A percentile compares a stretch with the other conserved stretches of the same genome.
These are phyloP conservation scores for Incumbomyces delicatus DNA, from an alignment of 2,329 filamentous ascomycete genomes.

Conservation along the genomic window DNA sequence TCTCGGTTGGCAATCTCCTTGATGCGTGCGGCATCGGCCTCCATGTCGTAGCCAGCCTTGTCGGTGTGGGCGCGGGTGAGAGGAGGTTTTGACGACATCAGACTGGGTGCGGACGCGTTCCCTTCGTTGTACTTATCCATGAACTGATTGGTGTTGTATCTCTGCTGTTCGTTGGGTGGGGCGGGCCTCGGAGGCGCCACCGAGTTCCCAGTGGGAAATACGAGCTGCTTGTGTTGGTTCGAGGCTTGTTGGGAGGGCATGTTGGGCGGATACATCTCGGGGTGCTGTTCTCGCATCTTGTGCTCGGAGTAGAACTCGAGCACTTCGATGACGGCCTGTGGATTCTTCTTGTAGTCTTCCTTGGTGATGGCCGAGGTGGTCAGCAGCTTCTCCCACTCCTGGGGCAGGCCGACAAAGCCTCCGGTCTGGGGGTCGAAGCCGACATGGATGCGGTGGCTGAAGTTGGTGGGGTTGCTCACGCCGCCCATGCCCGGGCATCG, in stretches of 20 bases:
- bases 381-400: conserved; percentile 93
- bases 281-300: conserved; percentile 54
- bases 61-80: conserved; percentile 45
- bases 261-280: conserved; percentile 48
- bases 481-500: conserved; percentile 95
- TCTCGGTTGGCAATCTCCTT: conserved; percentile 50
- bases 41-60: conserved; percentile 29
- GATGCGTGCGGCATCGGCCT: conserved; percentile 35
- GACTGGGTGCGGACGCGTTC: neutral
- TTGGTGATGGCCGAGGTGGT: conserved; percentile 96
- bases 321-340: conserved; percentile 63
- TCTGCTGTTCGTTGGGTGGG: conserved; percentile 41
- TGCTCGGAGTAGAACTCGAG: conserved; percentile 62
- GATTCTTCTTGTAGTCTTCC: conserved; percentile 96
- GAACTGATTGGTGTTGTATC: conserved; percentile 35
- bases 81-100: conserved; percentile 40
- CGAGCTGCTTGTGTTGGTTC: conserved; percentile 50
- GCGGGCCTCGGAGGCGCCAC: conserved; percentile 62
- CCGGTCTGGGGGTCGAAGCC: conserved; percentile 93
- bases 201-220: conserved; percentile 43
- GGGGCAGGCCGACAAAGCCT: conserved; percentile 85
- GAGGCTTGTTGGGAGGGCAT: conserved; percentile 50
- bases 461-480: conserved; percentile 97
- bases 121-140: conserved; percentile 21
- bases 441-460: conserved; percentile 92